Evolutionary conservation across 2,329 filamentous ascomycete genomes (phyloP).

Genomic region (Sporothrix sp.): DNA sequence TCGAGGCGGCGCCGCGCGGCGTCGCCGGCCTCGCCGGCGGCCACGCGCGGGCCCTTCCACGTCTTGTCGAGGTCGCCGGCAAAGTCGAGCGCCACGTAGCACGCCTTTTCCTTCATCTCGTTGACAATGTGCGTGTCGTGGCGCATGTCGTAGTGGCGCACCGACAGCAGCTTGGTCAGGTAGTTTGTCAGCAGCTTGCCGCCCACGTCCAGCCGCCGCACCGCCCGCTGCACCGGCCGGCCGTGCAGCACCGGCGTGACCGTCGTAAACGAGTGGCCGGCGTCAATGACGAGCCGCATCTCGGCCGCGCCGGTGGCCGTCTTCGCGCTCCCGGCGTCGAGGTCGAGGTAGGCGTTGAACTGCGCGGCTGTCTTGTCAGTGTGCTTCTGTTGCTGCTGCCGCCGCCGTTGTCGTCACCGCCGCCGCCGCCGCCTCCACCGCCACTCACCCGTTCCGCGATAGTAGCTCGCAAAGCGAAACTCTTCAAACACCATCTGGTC

Average conservation of each 20-base stretch:
- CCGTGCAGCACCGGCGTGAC: conserved; percentile 79
- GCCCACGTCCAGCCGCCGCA: conserved; percentile 79
- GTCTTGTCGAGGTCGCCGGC: conserved; percentile 64
- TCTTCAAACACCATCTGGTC: conserved; percentile 98
- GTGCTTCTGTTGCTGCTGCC: too few relatives aligned
- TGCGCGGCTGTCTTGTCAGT: conserved; percentile 57
- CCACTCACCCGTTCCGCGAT: conserved; percentile 59
- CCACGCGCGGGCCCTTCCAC: conserved; percentile 63
- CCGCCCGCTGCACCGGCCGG: conserved; percentile 66
- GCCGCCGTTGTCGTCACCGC: too few relatives aligned
- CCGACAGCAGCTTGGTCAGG: conserved; percentile 77
- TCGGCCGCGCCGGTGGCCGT: conserved; percentile 48
- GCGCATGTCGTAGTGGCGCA: conserved; percentile 90
- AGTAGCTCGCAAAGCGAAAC: conserved; percentile 84
- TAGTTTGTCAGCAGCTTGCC: conserved; percentile 92
- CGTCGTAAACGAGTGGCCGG: conserved; percentile 86
- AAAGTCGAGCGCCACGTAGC: conserved; percentile 75
- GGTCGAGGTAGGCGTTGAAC: conserved; percentile 73
- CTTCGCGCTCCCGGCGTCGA: too few relatives aligned
- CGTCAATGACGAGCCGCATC: conserved; percentile 79
- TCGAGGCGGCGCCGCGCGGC: conserved; percentile 46
- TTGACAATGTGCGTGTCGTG: conserved; percentile 91
- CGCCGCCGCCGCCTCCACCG: too few relatives aligned
- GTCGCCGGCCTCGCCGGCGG: background rate
- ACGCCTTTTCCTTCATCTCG: conserved; percentile 86